Percentiles rank a stretch among this genome's conserved stretches.
Evolutionary conservation across 1,139 yeast genomes (phyloP).

Genomic region (Meyerozyma carpophila): DNA sequence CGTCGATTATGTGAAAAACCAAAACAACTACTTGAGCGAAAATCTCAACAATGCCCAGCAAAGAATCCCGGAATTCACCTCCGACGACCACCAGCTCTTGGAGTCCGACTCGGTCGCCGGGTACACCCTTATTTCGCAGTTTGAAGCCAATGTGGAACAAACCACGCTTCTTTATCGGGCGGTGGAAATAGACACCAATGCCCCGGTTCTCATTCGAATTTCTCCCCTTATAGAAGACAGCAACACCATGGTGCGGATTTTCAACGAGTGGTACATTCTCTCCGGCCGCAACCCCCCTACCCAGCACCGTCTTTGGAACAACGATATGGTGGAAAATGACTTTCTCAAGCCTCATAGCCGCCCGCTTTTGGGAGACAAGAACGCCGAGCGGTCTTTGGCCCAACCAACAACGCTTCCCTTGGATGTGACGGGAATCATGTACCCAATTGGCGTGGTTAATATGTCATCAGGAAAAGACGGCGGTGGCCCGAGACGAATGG

Average conservation of each 20-base stretch:
- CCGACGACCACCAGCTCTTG: slow-evolving; percentile 12
- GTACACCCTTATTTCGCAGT: slow-evolving; percentile 17
- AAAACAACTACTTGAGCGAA: slow-evolving; percentile 18
- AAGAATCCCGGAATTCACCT: slow-evolving; percentile 5
- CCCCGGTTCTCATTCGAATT: slow-evolving; percentile 19
- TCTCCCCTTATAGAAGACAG: slow-evolving; percentile 20
- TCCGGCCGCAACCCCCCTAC: slow-evolving; percentile 19
- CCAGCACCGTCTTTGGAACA: slow-evolving; percentile 15
- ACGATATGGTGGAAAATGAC: slow-evolving; percentile 12
- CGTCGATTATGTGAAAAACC: slow-evolving; percentile 20
- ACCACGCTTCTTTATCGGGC: slow-evolving; percentile 18
- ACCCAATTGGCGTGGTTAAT: slow-evolving; percentile 21
- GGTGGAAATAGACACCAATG: slow-evolving; percentile 9
- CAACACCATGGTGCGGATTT: slow-evolving; percentile 19
- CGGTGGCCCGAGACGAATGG: slow-evolving; percentile 16
- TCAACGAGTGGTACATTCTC: slow-evolving; percentile 33
- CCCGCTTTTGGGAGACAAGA: slow-evolving; percentile 3
- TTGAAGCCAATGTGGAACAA: slow-evolving; percentile 11
- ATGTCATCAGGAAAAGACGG: slow-evolving; percentile 1
- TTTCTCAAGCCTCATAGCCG: slow-evolving; percentile 9
- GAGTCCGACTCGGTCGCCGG: slow-evolving; percentile 19
- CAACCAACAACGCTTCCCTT: slow-evolving; percentile 24
- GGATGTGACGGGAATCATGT: slow-evolving; percentile 23
- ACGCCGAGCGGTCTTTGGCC: background rate
- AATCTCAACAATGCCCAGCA: slow-evolving; percentile 7